Percentiles rank a stretch among this genome's conserved stretches.
Evolutionary conservation across 257 asterid genomes (phyloP).

Genomic region (Solanum paucissectum): DNA sequence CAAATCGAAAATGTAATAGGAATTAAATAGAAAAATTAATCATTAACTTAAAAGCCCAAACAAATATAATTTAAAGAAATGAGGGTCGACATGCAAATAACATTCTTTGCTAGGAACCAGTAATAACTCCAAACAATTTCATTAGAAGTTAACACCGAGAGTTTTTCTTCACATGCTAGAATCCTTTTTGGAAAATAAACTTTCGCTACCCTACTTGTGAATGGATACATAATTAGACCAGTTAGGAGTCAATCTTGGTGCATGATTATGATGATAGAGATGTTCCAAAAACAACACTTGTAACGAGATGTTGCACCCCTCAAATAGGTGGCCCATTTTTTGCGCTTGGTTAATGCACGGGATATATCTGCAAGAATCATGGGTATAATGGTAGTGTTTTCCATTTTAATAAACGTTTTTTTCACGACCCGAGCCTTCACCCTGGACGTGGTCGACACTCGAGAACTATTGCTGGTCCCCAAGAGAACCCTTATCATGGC

Average conservation of each 20-base stretch:
- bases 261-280: not conserved
- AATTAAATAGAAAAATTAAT: too few relatives aligned
- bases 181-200: not conserved
- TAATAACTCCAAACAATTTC: too few relatives aligned
- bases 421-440: not conserved
- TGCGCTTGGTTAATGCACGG: not conserved
- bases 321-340: not conserved
- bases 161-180: too few relatives aligned
- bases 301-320: not conserved
- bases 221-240: not conserved
- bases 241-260: not conserved
- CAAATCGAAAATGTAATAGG: too few relatives aligned
- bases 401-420: not conserved
- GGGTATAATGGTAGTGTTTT: not conserved
- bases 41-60: too few relatives aligned
- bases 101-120: too few relatives aligned
- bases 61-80: too few relatives aligned
- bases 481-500: too few relatives aligned
- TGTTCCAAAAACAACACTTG: not conserved
- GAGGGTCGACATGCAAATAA: too few relatives aligned
- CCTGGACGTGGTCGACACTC: too few relatives aligned
- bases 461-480: too few relatives aligned
- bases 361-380: not conserved
- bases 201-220: not conserved
- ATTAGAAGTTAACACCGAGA: too few relatives aligned